These are phyloP conservation scores for Atalantia buxifolia DNA, from an alignment of 345 rosid genomes.

Conservation along the genomic window DNA sequence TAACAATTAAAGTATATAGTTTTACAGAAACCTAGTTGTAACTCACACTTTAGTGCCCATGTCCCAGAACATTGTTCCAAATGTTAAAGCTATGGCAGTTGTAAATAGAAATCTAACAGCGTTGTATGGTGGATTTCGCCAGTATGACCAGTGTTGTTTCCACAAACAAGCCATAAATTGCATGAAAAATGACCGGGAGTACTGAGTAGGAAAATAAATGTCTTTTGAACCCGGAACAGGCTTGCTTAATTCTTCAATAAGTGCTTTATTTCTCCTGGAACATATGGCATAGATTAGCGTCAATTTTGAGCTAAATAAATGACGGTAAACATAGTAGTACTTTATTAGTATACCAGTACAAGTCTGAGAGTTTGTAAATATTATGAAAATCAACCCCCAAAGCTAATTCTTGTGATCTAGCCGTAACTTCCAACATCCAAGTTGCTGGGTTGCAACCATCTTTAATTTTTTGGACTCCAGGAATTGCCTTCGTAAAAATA, in stretches of 20 bases:
- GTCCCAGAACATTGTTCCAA: slow-evolving; percentile 41
- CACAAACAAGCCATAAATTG: slow-evolving; percentile 55
- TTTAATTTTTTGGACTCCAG: slow-evolving; percentile 35
- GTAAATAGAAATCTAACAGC: slow-evolving; percentile 34
- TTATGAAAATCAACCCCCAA: slow-evolving; percentile 40
- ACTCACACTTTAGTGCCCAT: slow-evolving; percentile 37
- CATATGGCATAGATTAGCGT: not conserved
- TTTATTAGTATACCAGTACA: slow-evolving; percentile 23
- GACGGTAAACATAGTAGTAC: no score
- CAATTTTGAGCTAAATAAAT: not conserved
- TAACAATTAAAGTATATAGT: not conserved
- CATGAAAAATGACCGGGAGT: slow-evolving; percentile 36
- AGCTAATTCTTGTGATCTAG: slow-evolving; percentile 32
- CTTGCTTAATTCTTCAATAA: slow-evolving; percentile 38
- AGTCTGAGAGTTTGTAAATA: slow-evolving; percentile 33
- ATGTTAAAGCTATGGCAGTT: slow-evolving; percentile 27
- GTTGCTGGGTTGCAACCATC: slow-evolving; percentile 54
- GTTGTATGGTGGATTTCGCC: slow-evolving; percentile 47
- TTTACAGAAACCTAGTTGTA: not conserved
- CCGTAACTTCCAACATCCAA: slow-evolving; percentile 51
- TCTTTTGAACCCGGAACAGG: slow-evolving; percentile 32
- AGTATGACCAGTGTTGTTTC: slow-evolving; percentile 51
- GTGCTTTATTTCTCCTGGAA: slow-evolving; percentile 53
- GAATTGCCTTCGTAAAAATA: slow-evolving; percentile 23
- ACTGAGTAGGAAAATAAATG: slow-evolving; percentile 39